Conservation (phyloP, 2,329 filamentous ascomycete species). For the Ophiostoma novo-ulmi region DNA sequence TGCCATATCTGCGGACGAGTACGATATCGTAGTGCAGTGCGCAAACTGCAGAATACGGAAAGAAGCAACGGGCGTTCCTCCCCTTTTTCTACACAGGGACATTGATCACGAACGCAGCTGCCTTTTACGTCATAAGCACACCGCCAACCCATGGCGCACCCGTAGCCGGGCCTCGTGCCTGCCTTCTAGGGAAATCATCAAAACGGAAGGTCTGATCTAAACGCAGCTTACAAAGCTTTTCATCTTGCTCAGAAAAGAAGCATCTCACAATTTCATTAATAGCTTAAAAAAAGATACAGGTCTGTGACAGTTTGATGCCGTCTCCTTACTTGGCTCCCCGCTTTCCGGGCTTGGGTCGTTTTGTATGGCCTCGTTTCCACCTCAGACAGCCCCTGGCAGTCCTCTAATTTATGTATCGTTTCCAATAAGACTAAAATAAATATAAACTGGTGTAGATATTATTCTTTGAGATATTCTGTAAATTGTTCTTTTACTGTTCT, state of each 20-base stretch:
- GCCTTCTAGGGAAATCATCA: conserved; percentile 2
- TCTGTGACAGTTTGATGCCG: not conserved
- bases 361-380: conserved; percentile 3
- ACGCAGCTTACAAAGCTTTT: not conserved
- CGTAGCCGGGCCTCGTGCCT: not conserved
- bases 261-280: too few relatives aligned
- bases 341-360: not conserved
- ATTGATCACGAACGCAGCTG: not conserved
- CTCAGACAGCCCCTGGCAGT: conserved; percentile 10
- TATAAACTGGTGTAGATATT: not conserved
- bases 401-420: not conserved
- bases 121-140: conserved; percentile 16
- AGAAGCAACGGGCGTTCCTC: not conserved
- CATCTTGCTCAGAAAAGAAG: not conserved
- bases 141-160: not conserved
- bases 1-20: not conserved
- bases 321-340: conserved; percentile 7
- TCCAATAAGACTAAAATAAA: not conserved
- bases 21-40: not conserved
- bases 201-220: conserved; percentile 6
- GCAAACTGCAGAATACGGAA: conserved; percentile 3
- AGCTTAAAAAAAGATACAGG: not conserved
- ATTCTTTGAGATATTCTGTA: not conserved
- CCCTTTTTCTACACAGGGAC: not conserved
- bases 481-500: not conserved